Evolutionary conservation across 1,139 yeast genomes (phyloP).

Genomic region (Nakaseomyces kungkrabaensis): DNA sequence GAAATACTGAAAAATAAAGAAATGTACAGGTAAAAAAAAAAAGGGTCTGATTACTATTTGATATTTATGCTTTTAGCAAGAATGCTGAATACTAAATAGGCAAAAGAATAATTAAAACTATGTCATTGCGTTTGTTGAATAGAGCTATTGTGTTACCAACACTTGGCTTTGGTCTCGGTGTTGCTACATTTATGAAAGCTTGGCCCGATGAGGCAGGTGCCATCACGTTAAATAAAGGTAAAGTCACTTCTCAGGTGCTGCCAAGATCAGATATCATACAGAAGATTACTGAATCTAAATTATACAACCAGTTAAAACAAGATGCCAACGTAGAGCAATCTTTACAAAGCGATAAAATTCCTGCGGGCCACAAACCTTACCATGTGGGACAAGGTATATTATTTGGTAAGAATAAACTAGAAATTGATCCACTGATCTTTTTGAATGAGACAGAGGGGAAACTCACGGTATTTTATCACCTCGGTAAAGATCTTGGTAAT

Average conservation of each 20-base stretch:
- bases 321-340: slow-evolving; percentile 14
- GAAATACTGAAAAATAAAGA: neutral
- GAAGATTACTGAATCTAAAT: slow-evolving; percentile 10
- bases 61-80: no score
- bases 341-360: slow-evolving; percentile 35
- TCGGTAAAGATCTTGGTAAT: slow-evolving; percentile 56
- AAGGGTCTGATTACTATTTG: no score
- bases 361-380: slow-evolving; percentile 49
- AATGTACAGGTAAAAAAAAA: no score
- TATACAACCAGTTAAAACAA: slow-evolving; percentile 11
- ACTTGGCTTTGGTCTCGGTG: slow-evolving; percentile 25
- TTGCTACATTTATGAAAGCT: slow-evolving; percentile 21
- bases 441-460: slow-evolving; percentile 38
- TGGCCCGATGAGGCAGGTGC: slow-evolving; percentile 27
- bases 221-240: slow-evolving; percentile 12
- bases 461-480: slow-evolving; percentile 53
- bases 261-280: slow-evolving; percentile 17
- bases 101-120: neutral
- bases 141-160: slow-evolving; percentile 22
- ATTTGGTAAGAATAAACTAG: slow-evolving; percentile 51
- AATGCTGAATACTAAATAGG: no score
- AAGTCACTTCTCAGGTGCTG: slow-evolving; percentile 10
- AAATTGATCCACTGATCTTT: slow-evolving; percentile 58
- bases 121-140: slow-evolving; percentile 8
- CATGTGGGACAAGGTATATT: slow-evolving; percentile 60